Percentiles rank a stretch among this genome's conserved stretches.
phyloP scores from a whole-genome alignment of 2,329 filamentous ascomycete species.

The Hirsutella thompsonii region DNA sequence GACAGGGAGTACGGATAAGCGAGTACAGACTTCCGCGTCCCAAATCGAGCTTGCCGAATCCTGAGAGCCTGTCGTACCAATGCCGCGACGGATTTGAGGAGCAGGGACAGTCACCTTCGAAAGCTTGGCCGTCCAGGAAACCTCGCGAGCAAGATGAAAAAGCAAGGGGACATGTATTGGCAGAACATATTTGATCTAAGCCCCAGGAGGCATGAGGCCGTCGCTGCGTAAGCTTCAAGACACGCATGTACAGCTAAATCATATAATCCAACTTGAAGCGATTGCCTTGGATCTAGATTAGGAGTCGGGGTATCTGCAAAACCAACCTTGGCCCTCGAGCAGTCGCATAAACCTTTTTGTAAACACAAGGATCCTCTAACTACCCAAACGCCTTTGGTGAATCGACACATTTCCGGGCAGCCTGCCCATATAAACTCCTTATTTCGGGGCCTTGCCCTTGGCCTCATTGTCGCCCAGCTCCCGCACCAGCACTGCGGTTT shows the following conservation, averaged over 20 bases:
- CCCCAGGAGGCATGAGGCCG: not conserved
- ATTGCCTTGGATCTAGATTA: conserved; percentile 6
- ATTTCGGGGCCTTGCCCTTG: conserved; percentile 69
- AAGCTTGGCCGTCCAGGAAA: conserved; percentile 6
- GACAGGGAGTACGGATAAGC: conserved; percentile 15
- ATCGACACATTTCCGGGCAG: conserved; percentile 3
- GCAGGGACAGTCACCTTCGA: conserved; percentile 8
- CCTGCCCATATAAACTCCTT: conserved; percentile 2
- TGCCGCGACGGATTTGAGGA: conserved; percentile 18
- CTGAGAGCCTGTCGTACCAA: conserved; percentile 10
- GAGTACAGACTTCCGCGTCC: conserved; percentile 13
- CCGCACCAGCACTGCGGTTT: conserved; percentile 66
- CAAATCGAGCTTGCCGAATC: not conserved
- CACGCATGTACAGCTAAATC: not conserved
- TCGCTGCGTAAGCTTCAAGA: not conserved
- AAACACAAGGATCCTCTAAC: not conserved
- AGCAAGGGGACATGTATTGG: not conserved
- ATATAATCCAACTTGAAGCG: not conserved
- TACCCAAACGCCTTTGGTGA: conserved; percentile 18
- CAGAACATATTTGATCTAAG: not conserved
- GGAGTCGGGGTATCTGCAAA: conserved; percentile 20
- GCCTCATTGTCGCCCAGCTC: conserved; percentile 82
- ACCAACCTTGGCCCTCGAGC: conserved; percentile 7
- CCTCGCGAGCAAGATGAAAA: not conserved
- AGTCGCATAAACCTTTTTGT: conserved; percentile 3